phyloP scores from a whole-genome alignment of 2,329 filamentous ascomycete species.

The Rasamsonia emersonii region DNA sequence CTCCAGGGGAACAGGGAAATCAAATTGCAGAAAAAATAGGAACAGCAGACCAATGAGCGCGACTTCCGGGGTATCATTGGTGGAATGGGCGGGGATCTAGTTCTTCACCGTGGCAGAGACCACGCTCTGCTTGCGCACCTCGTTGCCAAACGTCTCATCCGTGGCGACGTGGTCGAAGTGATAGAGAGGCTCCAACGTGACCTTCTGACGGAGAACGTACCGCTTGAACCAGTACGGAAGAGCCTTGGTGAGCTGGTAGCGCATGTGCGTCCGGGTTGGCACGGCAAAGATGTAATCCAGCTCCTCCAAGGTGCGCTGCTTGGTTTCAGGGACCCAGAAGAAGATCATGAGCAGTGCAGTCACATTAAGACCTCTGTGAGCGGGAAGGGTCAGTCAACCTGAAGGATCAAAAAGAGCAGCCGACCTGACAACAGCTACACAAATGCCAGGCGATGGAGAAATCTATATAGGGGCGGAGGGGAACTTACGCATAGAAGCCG shows the following conservation, averaged over 20 bases:
- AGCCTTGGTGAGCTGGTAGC: constrained; percentile 48
- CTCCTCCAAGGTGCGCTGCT: constrained; percentile 48
- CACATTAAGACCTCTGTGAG: constrained; percentile 45
- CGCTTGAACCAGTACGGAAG: constrained; percentile 55
- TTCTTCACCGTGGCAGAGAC: constrained; percentile 1
- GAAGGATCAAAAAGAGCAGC: too few relatives aligned
- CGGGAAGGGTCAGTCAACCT: too few relatives aligned
- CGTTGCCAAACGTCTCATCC: background rate
- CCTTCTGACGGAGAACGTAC: constrained; percentile 45
- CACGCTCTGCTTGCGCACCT: constrained; percentile 4
- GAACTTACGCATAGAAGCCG: constrained; percentile 47
- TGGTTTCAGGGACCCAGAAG: constrained; percentile 51
- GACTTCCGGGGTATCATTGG: too few relatives aligned
- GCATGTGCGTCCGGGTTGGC: constrained; percentile 48
- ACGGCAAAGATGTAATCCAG: constrained; percentile 54
- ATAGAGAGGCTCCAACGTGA: constrained; percentile 44
- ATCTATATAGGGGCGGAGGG: constrained; percentile 3
- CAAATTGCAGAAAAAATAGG: too few relatives aligned
- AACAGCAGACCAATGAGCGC: too few relatives aligned
- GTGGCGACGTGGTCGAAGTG: constrained; percentile 29
- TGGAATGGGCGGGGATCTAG: too few relatives aligned
- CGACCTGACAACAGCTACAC: constrained; percentile 5
- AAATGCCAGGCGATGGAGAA: background rate
- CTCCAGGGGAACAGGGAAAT: too few relatives aligned
- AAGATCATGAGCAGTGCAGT: constrained; percentile 56